Evolutionary conservation across 2,329 filamentous ascomycete species (phyloP).

Genomic region (Chalaropsis ovoidea): DNA sequence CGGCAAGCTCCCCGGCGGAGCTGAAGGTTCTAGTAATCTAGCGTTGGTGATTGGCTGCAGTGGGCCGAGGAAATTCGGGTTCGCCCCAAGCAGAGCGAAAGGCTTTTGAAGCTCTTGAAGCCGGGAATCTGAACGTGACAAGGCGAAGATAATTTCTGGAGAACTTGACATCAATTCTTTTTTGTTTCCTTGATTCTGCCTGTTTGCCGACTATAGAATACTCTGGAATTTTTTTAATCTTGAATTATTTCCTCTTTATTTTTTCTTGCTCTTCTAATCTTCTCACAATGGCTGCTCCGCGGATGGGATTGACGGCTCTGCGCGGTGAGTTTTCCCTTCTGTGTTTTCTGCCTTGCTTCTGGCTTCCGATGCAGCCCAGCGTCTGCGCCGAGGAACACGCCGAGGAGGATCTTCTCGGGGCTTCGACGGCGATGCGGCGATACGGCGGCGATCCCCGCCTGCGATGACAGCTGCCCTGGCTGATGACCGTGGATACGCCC

Average conservation of each 20-base stretch:
- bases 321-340: conserved; percentile 37
- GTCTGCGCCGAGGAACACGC: not conserved
- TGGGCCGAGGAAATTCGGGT: conserved; percentile 24
- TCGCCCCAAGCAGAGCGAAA: not conserved
- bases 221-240: conserved; percentile 3
- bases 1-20: not conserved
- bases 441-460: not conserved
- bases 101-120: conserved; percentile 23
- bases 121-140: conserved; percentile 10
- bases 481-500: too few relatives aligned
- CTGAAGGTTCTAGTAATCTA: conserved; percentile 23
- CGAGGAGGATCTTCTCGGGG: not conserved
- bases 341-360: too few relatives aligned
- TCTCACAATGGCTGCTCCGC: conserved; percentile 45
- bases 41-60: conserved; percentile 22
- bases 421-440: not conserved
- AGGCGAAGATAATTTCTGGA: too few relatives aligned
- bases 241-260: not conserved
- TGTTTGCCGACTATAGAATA: not conserved
- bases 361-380: not conserved
- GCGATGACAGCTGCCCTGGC: not conserved
- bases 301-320: conserved; percentile 49
- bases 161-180: not conserved
- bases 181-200: conserved; percentile 6
- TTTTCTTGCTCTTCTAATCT: conserved; percentile 16